phyloP scores from a whole-genome alignment of 2,329 filamentous ascomycete genomes.

The Paracorniculantispora psalliotae region DNA sequence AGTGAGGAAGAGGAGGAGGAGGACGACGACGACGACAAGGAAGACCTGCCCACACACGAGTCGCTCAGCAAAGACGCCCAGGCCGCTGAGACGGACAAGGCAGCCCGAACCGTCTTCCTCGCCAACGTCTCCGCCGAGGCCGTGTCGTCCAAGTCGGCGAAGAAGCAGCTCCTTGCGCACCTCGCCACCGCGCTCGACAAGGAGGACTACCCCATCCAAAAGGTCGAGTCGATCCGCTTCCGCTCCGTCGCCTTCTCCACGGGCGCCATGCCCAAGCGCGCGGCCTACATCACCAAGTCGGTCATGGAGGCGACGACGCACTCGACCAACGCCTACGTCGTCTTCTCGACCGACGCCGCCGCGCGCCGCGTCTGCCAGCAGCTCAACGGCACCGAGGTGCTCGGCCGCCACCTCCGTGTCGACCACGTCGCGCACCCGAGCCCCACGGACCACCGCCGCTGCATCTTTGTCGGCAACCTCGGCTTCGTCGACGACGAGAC shows the following conservation, averaged over 20 bases:
- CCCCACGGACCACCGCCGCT: conserved; percentile 76
- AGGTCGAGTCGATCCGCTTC: conserved; percentile 88
- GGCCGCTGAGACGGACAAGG: conserved; percentile 69
- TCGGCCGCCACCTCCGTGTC: conserved; percentile 84
- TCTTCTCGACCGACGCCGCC: conserved; percentile 72
- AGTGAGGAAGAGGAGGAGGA: conserved; percentile 36
- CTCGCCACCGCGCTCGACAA: conserved; percentile 67
- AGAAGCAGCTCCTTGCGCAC: conserved; percentile 72
- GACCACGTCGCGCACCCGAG: conserved; percentile 88
- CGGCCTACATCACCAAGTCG: conserved; percentile 87
- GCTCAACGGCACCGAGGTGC: conserved; percentile 78
- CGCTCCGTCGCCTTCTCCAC: conserved; percentile 84
- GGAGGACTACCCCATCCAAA: conserved; percentile 53
- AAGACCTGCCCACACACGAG: conserved; percentile 50
- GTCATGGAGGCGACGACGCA: conserved; percentile 88
- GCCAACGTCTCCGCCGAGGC: conserved; percentile 83
- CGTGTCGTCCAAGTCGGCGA: conserved; percentile 75
- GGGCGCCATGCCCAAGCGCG: conserved; percentile 77
- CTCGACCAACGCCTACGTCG: conserved; percentile 89
- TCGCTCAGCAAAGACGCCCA: conserved; percentile 50
- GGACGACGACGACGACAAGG: conserved; percentile 35
- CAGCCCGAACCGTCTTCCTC: conserved; percentile 84
- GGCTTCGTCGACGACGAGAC: conserved; percentile 94
- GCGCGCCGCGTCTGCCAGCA: conserved; percentile 70
- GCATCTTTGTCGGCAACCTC: conserved; percentile 93